Evolutionary conservation across 108 stramenopile genomes (phyloP), one percentile per base, ranked within the genome.

Genomic region (Nitzschia sp.): DNA sequence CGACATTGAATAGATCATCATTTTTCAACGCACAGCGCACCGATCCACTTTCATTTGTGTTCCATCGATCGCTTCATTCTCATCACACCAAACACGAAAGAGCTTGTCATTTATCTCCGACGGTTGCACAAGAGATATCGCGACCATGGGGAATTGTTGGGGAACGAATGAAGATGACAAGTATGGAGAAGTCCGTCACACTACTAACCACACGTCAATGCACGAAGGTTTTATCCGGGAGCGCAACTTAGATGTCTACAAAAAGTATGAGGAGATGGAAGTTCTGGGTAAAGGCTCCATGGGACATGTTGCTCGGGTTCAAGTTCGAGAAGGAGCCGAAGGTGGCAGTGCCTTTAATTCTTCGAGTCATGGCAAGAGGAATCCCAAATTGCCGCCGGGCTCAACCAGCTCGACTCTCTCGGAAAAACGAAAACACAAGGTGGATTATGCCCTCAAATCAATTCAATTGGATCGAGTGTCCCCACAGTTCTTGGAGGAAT

Each of bases 251-350:
- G 77, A 87, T 74, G 82, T 83, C 23, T 78, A 82, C 28, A 49
- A 69, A 31, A 85, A 85, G 51, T 85, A 85, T 51, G 66, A 79
- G 70, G 76, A 74, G 24, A 46, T 81, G 1, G 70, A 84, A 56
- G 70, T 83, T 2, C 35, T 94, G 34, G 93, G 93, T 28, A 75
- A 87, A 56, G 93, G 93, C 19, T 85, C 84, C 46, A 91, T 94
- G 67, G 93, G 89, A 3, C 34, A 61, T 26, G 90, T 94, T 9
- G 65, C 74, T 29, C 75, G 78, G 35, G 93, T 91, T 1, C 63
- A 59, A 29, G 29, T 85, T n/a, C 82, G 75, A 54, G 72, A 79
- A 24, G 80, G 74, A 17, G 71, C 66, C 21, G 75, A 84, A 25
- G 86, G 85, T 9, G 86, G 86, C 0, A 77, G 75, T 53, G 79